Evolutionary conservation across 2,329 filamentous ascomycete species (phyloP), one percentile per base, ranked within the genome.

Genomic region (Calonectria fujianensis): DNA sequence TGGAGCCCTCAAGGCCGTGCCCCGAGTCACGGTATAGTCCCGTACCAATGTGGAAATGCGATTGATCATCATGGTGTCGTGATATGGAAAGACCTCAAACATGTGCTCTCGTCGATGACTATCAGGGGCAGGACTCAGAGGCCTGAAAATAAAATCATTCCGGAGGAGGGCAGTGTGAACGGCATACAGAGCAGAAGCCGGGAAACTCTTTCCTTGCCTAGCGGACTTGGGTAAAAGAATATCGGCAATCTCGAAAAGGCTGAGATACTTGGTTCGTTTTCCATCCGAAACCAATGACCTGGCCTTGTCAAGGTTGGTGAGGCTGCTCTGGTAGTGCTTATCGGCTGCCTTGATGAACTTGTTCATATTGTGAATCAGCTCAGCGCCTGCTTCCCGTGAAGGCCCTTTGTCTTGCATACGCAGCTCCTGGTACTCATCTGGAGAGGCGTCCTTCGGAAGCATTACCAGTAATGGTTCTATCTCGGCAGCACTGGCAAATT

Each of bases 111-210:
- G 80, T 85, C 91, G 82, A 70, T 85, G 85, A 54, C 81, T 87
- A 82, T 82, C 84, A 84, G 89, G 83, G 84, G 89, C 82, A 76
- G 89, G 79, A 84, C 88, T 83, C 82, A 90, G 76, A 2, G 89
- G 86, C 2, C 88, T 87, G 80, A 96, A 94, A 29, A 80, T 90
- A 69, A 92, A 87, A 11, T 93, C 91, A 74, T 92, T 89, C 51
- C 89, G 87, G 31, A 89, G 83, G 10, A 96, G 82, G 11, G 93
- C 90, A 71, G 90, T 90, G 77, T 95, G 93, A 9, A 96, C 91
- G 5, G 94, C 94, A 79, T 95, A 94, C 7, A 95, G 84, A 11
- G 89, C 88, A 35, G 87, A 80, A 1, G 88, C 77, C 0, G 88
- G 84, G 69, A 89, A 89, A 13, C 83, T 84, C 1, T 82, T 83